phyloP scores from a whole-genome alignment of 1,284 basidiomycete genomes.

The Rhodotorula sp. region DNA sequence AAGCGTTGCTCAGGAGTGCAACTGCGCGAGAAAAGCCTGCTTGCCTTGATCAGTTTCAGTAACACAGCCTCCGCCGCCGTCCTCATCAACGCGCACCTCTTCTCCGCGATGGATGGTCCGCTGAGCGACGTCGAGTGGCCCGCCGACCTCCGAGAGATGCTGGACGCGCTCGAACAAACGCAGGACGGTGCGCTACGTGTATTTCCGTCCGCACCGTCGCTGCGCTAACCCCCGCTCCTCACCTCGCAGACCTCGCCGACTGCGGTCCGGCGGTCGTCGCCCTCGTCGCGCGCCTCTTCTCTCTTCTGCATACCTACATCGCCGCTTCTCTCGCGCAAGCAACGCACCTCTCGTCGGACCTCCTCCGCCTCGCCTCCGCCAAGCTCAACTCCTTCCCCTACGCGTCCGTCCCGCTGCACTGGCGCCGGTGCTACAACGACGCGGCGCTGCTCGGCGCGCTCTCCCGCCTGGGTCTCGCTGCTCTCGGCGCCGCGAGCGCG shows the following conservation, averaged over 20 bases:
- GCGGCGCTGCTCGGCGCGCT: constrained; percentile 47
- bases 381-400: constrained; percentile 54
- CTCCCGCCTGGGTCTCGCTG: constrained; percentile 37
- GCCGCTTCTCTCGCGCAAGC: not conserved
- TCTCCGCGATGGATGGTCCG: not conserved
- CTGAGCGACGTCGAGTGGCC: not conserved
- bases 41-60: no score
- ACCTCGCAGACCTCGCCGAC: constrained; percentile 17
- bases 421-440: constrained; percentile 57
- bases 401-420: constrained; percentile 50
- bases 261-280: constrained; percentile 10
- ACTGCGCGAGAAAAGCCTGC: no score
- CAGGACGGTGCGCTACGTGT: not conserved
- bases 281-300: constrained; percentile 5
- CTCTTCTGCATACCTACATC: not conserved
- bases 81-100: no score
- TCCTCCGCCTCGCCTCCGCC: constrained; percentile 53
- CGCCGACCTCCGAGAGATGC: not conserved
- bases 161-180: not conserved
- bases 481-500: constrained; percentile 1
- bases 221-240: not conserved
- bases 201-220: not conserved
- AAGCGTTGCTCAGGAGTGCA: no score
- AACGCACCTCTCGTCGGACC: constrained; percentile 15
- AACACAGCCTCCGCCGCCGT: no score